Conservation (phyloP, 2,329 filamentous ascomycete genomes). For the Trichophyton verrucosum region DNA sequence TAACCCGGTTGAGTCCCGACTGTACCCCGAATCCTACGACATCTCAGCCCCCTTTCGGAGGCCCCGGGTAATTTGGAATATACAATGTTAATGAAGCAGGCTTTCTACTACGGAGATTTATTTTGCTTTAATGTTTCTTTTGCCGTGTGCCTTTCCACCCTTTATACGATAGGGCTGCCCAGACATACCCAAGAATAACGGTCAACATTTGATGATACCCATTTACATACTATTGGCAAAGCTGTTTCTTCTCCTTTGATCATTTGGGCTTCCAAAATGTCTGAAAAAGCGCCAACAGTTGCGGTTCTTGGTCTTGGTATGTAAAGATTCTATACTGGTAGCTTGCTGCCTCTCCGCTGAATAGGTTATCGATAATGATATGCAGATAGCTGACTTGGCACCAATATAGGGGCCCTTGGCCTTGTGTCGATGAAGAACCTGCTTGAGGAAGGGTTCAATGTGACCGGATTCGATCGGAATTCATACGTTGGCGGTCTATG, state of each 20-base stretch:
- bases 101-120: not conserved
- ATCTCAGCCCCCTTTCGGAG: not conserved
- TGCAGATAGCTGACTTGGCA: not conserved
- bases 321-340: not conserved
- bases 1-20: not conserved
- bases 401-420: slow-evolving; percentile 22
- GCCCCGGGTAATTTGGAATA: not conserved
- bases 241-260: not conserved
- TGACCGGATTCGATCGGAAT: slow-evolving; percentile 34
- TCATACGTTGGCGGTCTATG: slow-evolving; percentile 34
- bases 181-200: not conserved
- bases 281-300: not conserved
- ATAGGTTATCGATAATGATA: not conserved
- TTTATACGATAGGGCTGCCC: not conserved
- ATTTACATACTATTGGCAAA: not conserved
- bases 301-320: not conserved
- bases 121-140: not conserved
- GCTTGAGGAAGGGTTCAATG: slow-evolving; percentile 35
- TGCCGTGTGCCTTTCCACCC: not conserved
- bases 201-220: not conserved
- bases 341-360: not conserved
- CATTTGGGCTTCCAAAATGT: not conserved
- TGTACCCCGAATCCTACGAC: not conserved
- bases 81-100: not conserved
- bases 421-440: slow-evolving; percentile 34